These are phyloP conservation scores for Aureobasidium sp. DNA, from an alignment of 2,329 filamentous ascomycete species.

Conservation along the genomic window DNA sequence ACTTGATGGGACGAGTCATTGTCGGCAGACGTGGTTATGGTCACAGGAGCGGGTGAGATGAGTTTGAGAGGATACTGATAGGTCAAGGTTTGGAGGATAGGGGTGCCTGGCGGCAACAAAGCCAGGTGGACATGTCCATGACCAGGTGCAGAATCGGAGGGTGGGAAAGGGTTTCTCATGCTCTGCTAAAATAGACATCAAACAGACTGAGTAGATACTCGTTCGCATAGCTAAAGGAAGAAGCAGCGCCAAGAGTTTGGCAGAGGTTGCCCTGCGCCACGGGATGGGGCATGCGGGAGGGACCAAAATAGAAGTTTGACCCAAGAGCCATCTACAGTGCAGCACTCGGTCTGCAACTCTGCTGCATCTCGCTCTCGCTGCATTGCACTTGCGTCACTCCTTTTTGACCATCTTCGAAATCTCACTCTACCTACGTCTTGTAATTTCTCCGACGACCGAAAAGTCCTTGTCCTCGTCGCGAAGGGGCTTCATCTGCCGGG, in stretches of 20 bases:
- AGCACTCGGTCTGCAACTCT: neutral
- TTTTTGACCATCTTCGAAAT: neutral
- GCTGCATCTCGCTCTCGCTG: slow-evolving; percentile 3
- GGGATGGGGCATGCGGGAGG: neutral
- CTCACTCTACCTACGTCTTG: neutral
- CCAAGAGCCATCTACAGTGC: neutral
- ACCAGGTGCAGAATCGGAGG: slow-evolving; percentile 65
- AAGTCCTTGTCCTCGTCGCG: neutral
- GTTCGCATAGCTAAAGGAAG: too few relatives aligned
- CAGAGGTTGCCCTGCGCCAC: slow-evolving; percentile 7
- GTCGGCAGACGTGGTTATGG: slow-evolving; percentile 28
- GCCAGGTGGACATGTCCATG: slow-evolving; percentile 69
- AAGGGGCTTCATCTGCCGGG: neutral
- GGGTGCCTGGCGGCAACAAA: slow-evolving; percentile 61
- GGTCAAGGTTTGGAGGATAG: slow-evolving; percentile 63
- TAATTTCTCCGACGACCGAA: neutral
- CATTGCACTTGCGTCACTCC: slow-evolving; percentile 2
- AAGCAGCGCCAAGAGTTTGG: neutral
- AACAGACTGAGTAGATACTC: neutral
- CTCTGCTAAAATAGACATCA: neutral
- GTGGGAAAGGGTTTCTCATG: slow-evolving; percentile 62
- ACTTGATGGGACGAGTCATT: slow-evolving; percentile 31
- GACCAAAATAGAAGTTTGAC: neutral
- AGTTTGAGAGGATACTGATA: slow-evolving; percentile 96
- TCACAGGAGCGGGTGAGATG: slow-evolving; percentile 66